Evolutionary conservation across 306 rosid genomes (phyloP), one percentile per base, ranked within the genome.

Genomic region (Astragalus membranaceus): DNA sequence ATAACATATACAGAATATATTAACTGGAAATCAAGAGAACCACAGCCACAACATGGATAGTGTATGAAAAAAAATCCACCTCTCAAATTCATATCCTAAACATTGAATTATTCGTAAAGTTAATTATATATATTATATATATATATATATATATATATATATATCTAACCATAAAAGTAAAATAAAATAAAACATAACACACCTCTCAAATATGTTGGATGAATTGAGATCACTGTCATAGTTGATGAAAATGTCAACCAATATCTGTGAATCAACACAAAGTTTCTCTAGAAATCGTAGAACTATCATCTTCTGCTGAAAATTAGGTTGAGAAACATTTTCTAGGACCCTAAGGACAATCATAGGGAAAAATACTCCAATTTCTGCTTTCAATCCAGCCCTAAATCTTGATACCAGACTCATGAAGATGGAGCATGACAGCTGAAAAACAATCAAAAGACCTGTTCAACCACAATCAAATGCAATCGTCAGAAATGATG

Each of bases 221-320:
- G 99, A 91, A 86, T 89, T 95, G 88, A 95, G 97, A 86, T 95
- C 99, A 73, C 99, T 91, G 75, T 95, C 97, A 56, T 95, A 95
- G 80, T 91, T 95, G 75, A 91, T 86, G 68, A 95, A 95, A 83
- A 95, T 91, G 84, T 95, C 99, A 32, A 95, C 97, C 80, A 95
- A 79, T 82, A 95, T 89, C 85, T 89, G 99, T 59, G 99, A 91
- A 86, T 95, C 97, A 79, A 87, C 77, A 64, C 89, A 95, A 30
- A 95, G 91, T 85, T 81, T 91, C 79, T 86, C 96, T 13, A 95
- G 92, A 86, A 95, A 95, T 78, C 97, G 91, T 74, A 95, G 97
- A 67, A 95, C 99, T 64, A 86, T 95, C 84, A 95, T 87, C 91
- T 95, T 95, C 81, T 95, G 99, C 88, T 95, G 99, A 79, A 89